Base-by-base conservation (phyloP, 768 basidiomycete genomes). In the Suillus discolor region DNA sequence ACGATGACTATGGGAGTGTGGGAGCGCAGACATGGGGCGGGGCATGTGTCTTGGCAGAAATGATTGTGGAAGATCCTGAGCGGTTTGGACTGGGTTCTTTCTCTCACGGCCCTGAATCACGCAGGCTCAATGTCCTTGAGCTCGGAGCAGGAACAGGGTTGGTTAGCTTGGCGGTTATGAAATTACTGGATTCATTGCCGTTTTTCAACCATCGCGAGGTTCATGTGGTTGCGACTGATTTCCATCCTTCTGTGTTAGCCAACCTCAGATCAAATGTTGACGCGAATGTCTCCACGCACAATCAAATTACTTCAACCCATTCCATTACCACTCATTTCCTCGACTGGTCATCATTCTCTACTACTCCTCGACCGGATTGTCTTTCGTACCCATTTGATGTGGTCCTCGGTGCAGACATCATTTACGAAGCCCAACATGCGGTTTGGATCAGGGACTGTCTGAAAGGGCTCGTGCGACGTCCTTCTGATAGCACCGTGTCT, bases 11-110 rank as follows among this genome's bases (percentile, higher is more conserved):
- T 67, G 78, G 80, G 15, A 90, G 88, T 63, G 87, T 94, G 20
- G 94, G 94, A 1, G 88, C 92, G 34, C 94, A 95, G 77, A 96
- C 93, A 0, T 96, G 94, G 94, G 93, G 93, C 4, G 87, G 90
- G 12, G 90, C 92, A 4, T 93, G 90, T 69, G 85, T 96, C 8
- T 81, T 96, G 63, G 86, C 93, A 0, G 90, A 93, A 72, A 83
- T 88, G 77, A 85, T 95, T 47, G 84, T 84, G 3, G 82, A 87
- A 36, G 72, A 80, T 38, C 90, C 93, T 0, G 71, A 68, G 3
- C 67, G 67, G 34, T 93, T 90, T 71, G 84, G 84, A 11, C 72
- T 87, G 6, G 41, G 20, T 45, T 38, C 20, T 7, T 38, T 47
- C 20, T 25, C 12, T 59, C 18, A 20, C 2, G 12, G 15, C 5